phyloP scores from a whole-genome alignment of 495 filamentous ascomycete genomes.

The Pyrenopolyporus hunteri region DNA sequence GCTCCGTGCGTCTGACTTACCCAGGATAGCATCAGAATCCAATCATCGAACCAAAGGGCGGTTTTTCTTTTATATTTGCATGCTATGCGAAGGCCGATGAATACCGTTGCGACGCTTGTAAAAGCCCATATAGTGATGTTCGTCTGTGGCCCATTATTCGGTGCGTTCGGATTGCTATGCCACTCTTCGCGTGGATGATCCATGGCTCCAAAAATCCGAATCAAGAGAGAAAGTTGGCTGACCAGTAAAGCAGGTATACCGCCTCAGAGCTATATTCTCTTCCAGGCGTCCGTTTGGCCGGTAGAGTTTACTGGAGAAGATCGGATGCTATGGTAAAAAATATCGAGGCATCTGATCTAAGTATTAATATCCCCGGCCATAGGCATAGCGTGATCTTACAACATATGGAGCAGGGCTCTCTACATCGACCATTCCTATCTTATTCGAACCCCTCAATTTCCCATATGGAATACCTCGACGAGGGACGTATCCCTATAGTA shows the following conservation, averaged over 20 bases:
- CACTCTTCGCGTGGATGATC: not conserved
- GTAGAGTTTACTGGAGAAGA: too few species aligned
- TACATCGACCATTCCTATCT: too few species aligned
- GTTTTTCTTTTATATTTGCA: slow-evolving; percentile 25
- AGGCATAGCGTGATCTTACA: too few species aligned
- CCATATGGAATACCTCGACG: not conserved
- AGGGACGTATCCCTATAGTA: not conserved
- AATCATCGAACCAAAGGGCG: slow-evolving; percentile 38
- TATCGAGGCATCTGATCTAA: too few species aligned
- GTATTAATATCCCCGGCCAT: too few species aligned
- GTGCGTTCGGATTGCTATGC: too few species aligned
- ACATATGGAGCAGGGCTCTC: too few species aligned
- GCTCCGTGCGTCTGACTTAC: slow-evolving; percentile 19
- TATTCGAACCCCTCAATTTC: too few species aligned
- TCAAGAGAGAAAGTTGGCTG: not conserved
- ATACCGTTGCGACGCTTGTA: slow-evolving; percentile 23
- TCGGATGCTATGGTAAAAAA: too few species aligned
- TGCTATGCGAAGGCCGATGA: slow-evolving; percentile 35
- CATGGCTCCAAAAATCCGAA: not conserved
- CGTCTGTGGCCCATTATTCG: slow-evolving; percentile 24
- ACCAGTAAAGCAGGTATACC: too few species aligned
- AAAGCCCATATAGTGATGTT: slow-evolving; percentile 34
- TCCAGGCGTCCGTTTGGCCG: not conserved
- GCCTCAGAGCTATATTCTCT: not conserved
- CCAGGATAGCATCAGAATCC: slow-evolving; percentile 37